Evolutionary conservation across 2,329 filamentous ascomycete genomes (phyloP).

Genomic region (Thermothelomyces thermophilus): DNA sequence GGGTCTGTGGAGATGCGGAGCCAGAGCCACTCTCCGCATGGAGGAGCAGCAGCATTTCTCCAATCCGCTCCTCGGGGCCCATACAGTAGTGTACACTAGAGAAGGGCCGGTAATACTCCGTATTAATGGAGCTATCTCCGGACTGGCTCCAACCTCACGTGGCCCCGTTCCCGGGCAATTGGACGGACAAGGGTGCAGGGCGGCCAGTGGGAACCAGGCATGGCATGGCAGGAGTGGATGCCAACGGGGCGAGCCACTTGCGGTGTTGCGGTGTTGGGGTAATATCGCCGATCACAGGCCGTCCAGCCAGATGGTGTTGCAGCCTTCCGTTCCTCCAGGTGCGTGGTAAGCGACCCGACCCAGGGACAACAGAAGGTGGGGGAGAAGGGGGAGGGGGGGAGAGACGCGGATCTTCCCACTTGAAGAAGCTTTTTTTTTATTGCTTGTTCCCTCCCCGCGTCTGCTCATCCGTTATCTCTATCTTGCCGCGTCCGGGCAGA

Average conservation of each 20-base stretch:
- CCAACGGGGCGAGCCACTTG: background rate
- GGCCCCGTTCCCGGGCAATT: slow-evolving; percentile 16
- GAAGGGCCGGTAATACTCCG: slow-evolving; percentile 4
- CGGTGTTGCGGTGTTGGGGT: too few species aligned
- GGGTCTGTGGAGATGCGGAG: slow-evolving; percentile 8
- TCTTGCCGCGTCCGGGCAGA: background rate
- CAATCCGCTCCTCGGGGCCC: background rate
- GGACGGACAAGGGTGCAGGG: slow-evolving; percentile 10
- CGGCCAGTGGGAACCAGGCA: background rate
- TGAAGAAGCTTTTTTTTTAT: background rate
- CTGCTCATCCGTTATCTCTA: slow-evolving; percentile 4
- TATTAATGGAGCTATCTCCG: slow-evolving; percentile 5
- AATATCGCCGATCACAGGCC: slow-evolving; percentile 4
- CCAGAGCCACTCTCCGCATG: background rate
- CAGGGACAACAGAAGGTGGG: background rate
- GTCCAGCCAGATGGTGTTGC: slow-evolving; percentile 1
- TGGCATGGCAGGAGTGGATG: background rate
- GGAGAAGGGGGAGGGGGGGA: background rate
- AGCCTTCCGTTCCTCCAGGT: slow-evolving; percentile 10
- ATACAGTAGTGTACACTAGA: too few species aligned
- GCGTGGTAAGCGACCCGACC: background rate
- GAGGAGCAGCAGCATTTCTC: background rate
- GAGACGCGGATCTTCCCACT: too few species aligned
- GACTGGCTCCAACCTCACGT: slow-evolving; percentile 9
- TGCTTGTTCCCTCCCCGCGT: slow-evolving; percentile 1